phyloP scores from a whole-genome alignment of 495 filamentous ascomycete species.

The Neurospora sp. region DNA sequence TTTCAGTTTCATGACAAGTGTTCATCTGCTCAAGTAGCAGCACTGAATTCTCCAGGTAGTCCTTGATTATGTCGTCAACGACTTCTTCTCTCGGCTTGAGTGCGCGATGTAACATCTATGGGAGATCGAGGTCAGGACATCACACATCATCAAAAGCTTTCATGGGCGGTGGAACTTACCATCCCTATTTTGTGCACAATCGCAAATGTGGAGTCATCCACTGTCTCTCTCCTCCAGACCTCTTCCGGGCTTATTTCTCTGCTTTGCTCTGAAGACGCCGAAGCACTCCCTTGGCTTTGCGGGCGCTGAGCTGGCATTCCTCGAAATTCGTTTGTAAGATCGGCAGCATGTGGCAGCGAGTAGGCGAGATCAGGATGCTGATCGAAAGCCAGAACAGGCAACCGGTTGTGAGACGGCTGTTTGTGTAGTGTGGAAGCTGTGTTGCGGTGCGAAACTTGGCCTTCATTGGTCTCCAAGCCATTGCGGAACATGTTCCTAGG shows the following conservation, averaged over 20 bases:
- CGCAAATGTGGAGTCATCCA: slow-evolving; percentile 3
- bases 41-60: slow-evolving; percentile 10
- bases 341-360: not conserved
- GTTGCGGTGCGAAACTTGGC: not conserved
- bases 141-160: not conserved
- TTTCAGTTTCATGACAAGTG: slow-evolving; percentile 4
- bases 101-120: slow-evolving; percentile 9
- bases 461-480: not conserved
- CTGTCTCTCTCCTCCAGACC: slow-evolving; percentile 6
- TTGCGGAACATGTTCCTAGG: not conserved
- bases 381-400: not conserved
- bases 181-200: slow-evolving; percentile 9
- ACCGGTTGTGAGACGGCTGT: not conserved
- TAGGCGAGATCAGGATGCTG: not conserved
- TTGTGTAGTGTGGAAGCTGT: not conserved
- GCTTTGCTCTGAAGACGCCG: not conserved
- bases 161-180: not conserved
- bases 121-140: not conserved
- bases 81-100: slow-evolving; percentile 15
- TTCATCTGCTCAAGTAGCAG: slow-evolving; percentile 7
- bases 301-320: not conserved
- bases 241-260: not conserved
- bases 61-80: slow-evolving; percentile 8
- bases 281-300: not conserved
- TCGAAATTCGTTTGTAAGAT: not conserved